Evolutionary conservation across 495 filamentous ascomycete species (phyloP), one percentile per base, ranked within the genome.

Genomic region (Cercophora samala): DNA sequence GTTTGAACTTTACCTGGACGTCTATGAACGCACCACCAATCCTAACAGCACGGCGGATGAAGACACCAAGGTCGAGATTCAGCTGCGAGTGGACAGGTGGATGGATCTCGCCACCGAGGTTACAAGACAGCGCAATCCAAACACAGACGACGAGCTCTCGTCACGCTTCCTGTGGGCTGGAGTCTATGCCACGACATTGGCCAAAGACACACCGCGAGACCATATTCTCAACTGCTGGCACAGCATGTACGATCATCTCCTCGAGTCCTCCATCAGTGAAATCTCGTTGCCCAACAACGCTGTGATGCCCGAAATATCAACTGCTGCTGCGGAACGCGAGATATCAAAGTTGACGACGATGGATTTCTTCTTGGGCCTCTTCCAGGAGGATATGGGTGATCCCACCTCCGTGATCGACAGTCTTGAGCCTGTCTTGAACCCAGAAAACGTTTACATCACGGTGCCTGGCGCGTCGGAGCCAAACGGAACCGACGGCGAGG

Each of bases 281-380:
- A 87, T 98, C 64, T 81, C 80, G 52, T 83, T 99, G 6, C 87
- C 88, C 18, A 98, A 98, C 70, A 97, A 96, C 72, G 85, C 85
- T 0, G 83, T 91, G 53, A 97, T 99, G 88, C 88, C 93, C 0
- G 92, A 97, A 73, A 83, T 99, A 19, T 97, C 96, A 0, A 81
- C 84, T 4, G 83, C 83, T 15, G 90, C 91, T 3, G 88, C 93
- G 15, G 93, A 97, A 58, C 88, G 92, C 32, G 95, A 99, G 72
- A 90, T 97, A 25, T 91, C 91, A 58, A 91, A 93, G 73, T 81
- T 98, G 17, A 96, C 91, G 17, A 98, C 93, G 0, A 93, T 95
- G 87, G 96, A 97, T 72, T 98, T 97, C 77, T 98, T 99, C 78
- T 82, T 90, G 66, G 90, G 87, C 29, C 86, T 99, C 0, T 97